Conservation (phyloP, 495 filamentous ascomycete species). For the Cairneyella variabilis region DNA sequence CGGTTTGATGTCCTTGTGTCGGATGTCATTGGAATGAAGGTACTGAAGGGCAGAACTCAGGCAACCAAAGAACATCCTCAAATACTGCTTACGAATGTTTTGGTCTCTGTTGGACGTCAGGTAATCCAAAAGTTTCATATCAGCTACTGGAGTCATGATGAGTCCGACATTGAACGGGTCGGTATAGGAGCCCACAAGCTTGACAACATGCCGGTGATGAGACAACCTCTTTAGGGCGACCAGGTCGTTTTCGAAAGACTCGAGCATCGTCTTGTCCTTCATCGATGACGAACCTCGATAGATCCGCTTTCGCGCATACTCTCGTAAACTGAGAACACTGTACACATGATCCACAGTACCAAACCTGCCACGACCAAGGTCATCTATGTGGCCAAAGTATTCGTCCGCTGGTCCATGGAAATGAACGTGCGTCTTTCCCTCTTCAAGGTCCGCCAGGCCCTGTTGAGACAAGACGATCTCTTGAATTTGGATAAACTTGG, state of each 20-base stretch:
- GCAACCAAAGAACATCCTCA: too few relatives aligned
- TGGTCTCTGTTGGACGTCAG: too few relatives aligned
- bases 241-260: background rate
- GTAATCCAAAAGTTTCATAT: too few relatives aligned
- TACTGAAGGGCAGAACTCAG: too few relatives aligned
- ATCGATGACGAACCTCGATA: background rate
- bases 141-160: conserved; percentile 32
- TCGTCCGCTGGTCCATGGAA: background rate
- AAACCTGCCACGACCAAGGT: conserved; percentile 1
- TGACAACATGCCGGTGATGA: conserved; percentile 2
- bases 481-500: background rate
- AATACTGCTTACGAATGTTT: too few relatives aligned
- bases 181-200: conserved; percentile 22
- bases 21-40: background rate
- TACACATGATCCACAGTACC: background rate
- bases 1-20: background rate
- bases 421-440: background rate
- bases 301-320: conserved; percentile 1
- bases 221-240: background rate
- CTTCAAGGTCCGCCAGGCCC: background rate
- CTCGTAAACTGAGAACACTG: background rate
- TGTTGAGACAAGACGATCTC: background rate
- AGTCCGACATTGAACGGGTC: conserved; percentile 29
- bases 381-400: background rate
- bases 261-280: background rate